Evolutionary conservation across 2,329 filamentous ascomycete genomes (phyloP).

Genomic region (Xylaria polymorpha): DNA sequence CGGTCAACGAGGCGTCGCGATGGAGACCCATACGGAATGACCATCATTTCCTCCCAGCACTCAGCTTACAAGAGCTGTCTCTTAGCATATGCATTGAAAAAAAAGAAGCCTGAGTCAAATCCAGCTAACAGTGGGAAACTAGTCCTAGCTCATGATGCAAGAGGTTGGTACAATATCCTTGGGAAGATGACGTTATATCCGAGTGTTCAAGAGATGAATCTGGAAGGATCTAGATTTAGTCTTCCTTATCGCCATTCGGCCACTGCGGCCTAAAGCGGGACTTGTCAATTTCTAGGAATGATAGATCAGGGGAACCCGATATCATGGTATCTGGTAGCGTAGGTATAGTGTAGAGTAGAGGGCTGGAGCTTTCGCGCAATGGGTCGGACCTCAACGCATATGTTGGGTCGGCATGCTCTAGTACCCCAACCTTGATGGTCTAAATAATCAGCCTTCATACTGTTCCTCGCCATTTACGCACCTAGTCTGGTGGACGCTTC

Average conservation of each 20-base stretch:
- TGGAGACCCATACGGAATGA: constrained; percentile 4
- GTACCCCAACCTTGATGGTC: background rate
- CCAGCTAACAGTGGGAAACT: background rate
- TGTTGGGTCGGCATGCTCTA: constrained; percentile 2
- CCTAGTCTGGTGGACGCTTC: background rate
- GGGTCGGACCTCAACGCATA: constrained; percentile 1
- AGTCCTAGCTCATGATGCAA: background rate
- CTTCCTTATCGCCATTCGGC: background rate
- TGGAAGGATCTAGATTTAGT: background rate
- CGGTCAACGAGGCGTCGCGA: constrained; percentile 18
- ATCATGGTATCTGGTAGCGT: constrained; percentile 7
- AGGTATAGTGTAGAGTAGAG: background rate
- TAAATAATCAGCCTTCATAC: constrained; percentile 11
- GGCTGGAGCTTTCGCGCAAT: constrained; percentile 8
- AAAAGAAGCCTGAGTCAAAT: background rate
- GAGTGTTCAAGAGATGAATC: background rate
- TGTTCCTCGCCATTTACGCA: constrained; percentile 3
- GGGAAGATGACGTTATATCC: background rate
- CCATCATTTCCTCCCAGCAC: background rate
- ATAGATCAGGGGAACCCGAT: constrained; percentile 5
- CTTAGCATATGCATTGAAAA: background rate
- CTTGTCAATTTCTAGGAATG: background rate
- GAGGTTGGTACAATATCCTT: background rate
- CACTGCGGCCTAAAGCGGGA: background rate
- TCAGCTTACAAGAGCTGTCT: constrained; percentile 4